A percentile compares a stretch with the other conserved stretches of the same genome.
phyloP scores from a whole-genome alignment of 345 rosid species.

The Isatis tinctoria region DNA sequence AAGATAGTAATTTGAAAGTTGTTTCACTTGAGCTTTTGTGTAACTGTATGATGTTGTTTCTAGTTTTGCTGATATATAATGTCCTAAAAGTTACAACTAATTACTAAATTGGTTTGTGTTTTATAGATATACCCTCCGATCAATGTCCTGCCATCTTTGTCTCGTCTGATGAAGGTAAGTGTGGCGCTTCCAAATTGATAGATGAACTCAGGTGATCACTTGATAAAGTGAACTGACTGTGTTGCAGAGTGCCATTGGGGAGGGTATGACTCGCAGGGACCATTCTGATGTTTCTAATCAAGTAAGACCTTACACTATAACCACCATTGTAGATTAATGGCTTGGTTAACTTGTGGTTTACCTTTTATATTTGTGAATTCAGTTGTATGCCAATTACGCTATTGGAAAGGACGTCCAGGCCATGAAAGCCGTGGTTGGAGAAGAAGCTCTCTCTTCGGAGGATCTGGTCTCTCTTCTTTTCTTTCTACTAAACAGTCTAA shows the following conservation, averaged over 20 bases:
- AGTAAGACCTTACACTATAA: slow-evolving; percentile 35
- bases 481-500: background rate
- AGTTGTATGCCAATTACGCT: slow-evolving; percentile 95
- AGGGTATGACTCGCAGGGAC: slow-evolving; percentile 89
- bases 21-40: slow-evolving; percentile 3
- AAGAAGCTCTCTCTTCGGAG: slow-evolving; percentile 97
- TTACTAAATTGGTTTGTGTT: slow-evolving; percentile 16
- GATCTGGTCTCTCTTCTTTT: slow-evolving; percentile 60
- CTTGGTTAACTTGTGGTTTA: background rate
- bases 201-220: background rate
- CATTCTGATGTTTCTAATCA: slow-evolving; percentile 95
- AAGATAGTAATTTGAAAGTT: background rate
- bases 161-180: slow-evolving; percentile 94
- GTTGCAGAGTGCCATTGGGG: slow-evolving; percentile 90
- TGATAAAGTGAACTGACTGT: slow-evolving; percentile 1
- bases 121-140: slow-evolving; percentile 84
- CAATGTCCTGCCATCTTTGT: slow-evolving; percentile 85
- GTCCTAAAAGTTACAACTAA: background rate
- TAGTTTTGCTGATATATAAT: background rate
- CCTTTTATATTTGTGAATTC: slow-evolving; percentile 16
- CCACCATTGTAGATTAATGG: background rate
- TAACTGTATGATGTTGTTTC: background rate
- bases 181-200: background rate
- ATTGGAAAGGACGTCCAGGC: slow-evolving; percentile 98
- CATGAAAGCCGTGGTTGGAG: slow-evolving; percentile 99